A percentile compares a stretch with the other conserved stretches of the same genome.
Conservation (phyloP, 2,329 filamentous ascomycete genomes). For the Beauveria pseudobassiana region DNA sequence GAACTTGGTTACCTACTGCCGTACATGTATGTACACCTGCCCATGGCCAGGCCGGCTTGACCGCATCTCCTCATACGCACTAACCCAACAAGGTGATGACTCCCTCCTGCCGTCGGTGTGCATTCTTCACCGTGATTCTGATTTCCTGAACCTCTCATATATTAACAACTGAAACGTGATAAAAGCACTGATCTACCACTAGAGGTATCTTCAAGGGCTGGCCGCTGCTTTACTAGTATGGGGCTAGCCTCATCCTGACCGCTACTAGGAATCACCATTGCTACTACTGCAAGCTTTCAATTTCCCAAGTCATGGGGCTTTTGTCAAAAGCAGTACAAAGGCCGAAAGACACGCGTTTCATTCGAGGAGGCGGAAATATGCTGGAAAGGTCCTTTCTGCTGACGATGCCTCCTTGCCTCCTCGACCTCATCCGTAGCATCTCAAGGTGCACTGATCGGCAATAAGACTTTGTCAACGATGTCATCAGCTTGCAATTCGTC, state of each 20-base stretch:
- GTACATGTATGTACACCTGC: conserved; percentile 3
- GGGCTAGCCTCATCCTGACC: conserved; percentile 7
- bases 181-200: neutral
- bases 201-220: neutral
- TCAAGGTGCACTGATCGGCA: neutral
- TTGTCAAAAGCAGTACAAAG: neutral
- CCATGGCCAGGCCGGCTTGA: conserved; percentile 6
- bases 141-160: neutral
- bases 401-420: neutral
- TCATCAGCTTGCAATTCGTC: neutral
- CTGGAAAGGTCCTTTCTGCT: neutral
- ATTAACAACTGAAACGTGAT: neutral
- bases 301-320: neutral
- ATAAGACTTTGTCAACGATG: neutral
- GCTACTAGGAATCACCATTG: neutral
- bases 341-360: neutral
- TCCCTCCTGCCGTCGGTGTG: neutral
- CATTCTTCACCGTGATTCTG: neutral
- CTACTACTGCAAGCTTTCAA: neutral
- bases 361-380: neutral
- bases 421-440: neutral
- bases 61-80: conserved; percentile 6
- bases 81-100: neutral
- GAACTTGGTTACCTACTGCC: neutral
- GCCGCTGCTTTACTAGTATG: neutral